Percentiles rank a stretch among this genome's conserved stretches.
Evolutionary conservation across 176 grass and related monocot species (phyloP).

Genomic region (Aegilops longissima): DNA sequence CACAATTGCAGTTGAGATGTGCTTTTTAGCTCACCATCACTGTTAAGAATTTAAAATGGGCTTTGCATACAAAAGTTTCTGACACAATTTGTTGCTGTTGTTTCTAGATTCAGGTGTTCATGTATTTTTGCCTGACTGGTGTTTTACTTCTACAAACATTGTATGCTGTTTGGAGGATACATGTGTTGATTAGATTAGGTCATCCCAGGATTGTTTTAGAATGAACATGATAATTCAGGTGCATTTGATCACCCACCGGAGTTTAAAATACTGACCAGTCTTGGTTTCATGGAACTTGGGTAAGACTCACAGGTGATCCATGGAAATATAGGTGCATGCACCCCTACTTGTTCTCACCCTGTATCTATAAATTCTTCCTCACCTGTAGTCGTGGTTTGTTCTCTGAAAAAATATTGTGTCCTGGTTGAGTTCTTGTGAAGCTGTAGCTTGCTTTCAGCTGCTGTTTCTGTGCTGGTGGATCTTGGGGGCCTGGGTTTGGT

Average conservation of each 20-base stretch:
- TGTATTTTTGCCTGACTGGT: too few species aligned
- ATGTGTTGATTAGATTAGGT: neutral
- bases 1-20: neutral
- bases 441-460: neutral
- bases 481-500: conserved; percentile 7
- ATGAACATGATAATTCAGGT: neutral
- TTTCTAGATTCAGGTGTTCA: too few species aligned
- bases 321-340: conserved; percentile 12
- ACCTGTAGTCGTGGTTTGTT: neutral
- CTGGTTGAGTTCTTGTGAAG: neutral
- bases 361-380: conserved; percentile 12
- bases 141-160: neutral
- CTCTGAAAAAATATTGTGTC: neutral
- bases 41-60: neutral
- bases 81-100: neutral
- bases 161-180: neutral
- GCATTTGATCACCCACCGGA: neutral
- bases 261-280: neutral
- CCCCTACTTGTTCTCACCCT: neutral
- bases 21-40: neutral
- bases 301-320: neutral
- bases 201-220: neutral
- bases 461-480: neutral
- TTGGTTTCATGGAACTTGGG: neutral
- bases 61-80: neutral